These are phyloP conservation scores for Kwoniella botswanensis DNA, from an alignment of 768 basidiomycete species.

Conservation along the genomic window DNA sequence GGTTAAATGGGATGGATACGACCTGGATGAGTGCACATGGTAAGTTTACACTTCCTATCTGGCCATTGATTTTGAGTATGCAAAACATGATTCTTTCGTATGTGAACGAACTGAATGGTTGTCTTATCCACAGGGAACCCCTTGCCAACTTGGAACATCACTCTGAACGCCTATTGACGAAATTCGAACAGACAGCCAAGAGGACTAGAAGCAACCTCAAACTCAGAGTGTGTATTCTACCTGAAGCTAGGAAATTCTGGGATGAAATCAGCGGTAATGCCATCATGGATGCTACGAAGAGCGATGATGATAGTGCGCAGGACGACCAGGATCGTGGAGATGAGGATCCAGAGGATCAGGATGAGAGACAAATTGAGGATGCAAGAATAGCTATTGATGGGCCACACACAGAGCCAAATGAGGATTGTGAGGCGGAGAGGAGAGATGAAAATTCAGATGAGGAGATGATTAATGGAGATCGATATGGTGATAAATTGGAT, in stretches of 20 bases:
- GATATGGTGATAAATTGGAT: not conserved
- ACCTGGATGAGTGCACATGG: conserved; percentile 28
- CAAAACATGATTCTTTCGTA: too few relatives aligned
- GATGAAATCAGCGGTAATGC: conserved; percentile 12
- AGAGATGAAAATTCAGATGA: conserved; percentile 2
- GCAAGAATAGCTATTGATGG: not conserved
- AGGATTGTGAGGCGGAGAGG: too few relatives aligned
- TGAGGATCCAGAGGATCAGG: conserved; percentile 2
- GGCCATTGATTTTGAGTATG: too few relatives aligned
- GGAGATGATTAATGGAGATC: not conserved
- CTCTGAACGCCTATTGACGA: not conserved
- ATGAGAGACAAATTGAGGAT: not conserved
- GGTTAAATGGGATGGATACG: conserved; percentile 28
- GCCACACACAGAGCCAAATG: not conserved
- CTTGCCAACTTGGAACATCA: conserved; percentile 19
- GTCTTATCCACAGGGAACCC: conserved; percentile 18
- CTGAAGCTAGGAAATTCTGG: conserved; percentile 17
- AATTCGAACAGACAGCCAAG: conserved; percentile 2
- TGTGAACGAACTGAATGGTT: not conserved
- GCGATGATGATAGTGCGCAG: not conserved
- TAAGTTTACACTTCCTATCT: conserved; percentile 2
- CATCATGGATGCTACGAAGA: not conserved
- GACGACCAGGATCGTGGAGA: not conserved
- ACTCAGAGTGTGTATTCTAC: conserved; percentile 6
- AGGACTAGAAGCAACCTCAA: not conserved